phyloP scores from a whole-genome alignment of 176 grass and related monocot species.

The Carex myosuroides region DNA sequence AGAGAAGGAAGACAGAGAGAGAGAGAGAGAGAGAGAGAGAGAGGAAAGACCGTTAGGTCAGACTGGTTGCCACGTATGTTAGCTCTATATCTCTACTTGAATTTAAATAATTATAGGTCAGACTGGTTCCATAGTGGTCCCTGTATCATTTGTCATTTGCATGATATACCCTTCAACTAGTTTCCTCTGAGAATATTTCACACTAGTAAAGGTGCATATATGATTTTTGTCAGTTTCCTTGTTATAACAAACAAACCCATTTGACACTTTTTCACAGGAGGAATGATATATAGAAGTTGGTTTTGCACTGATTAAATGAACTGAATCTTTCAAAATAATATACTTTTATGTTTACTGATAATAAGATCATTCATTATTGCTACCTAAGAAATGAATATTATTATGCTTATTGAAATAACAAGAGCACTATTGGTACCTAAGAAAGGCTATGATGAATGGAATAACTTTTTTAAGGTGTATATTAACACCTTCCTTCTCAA shows the following conservation, averaged over 20 bases:
- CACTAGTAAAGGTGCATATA: not conserved
- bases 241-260: not conserved
- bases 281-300: not conserved
- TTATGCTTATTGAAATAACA: no score
- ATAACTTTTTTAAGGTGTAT: not conserved
- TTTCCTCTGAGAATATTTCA: not conserved
- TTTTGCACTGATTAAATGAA: not conserved
- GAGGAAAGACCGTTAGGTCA: conserved; percentile 14
- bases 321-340: not conserved
- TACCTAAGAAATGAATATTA: no score
- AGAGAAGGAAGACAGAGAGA: not conserved
- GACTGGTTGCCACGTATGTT: conserved; percentile 11
- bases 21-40: not conserved
- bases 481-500: not conserved
- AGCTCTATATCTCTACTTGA: not conserved
- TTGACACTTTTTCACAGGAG: not conserved
- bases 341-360: no score
- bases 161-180: not conserved
- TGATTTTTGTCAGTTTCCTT: not conserved
- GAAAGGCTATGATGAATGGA: not conserved
- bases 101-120: not conserved
- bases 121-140: not conserved
- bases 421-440: not conserved
- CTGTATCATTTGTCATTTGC: not conserved
- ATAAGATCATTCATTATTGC: no score